Evolutionary conservation across 2,329 filamentous ascomycete species (phyloP), one percentile per base, ranked within the genome.

Genomic region (Verticillium longisporum): DNA sequence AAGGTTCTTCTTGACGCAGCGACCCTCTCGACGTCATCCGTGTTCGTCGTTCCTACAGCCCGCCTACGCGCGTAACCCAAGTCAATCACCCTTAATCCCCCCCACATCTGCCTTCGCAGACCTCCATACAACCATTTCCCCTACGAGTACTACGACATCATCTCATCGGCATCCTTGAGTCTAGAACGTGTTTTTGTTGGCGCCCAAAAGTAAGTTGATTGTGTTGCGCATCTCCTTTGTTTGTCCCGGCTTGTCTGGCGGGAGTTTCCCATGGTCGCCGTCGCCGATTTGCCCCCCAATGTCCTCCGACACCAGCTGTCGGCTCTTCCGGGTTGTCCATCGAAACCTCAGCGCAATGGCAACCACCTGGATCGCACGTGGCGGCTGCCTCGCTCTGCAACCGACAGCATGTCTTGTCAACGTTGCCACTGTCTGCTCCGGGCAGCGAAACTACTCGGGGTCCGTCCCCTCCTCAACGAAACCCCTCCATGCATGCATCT

Each of bases 191-290:
- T 67, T 64, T 75, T 79, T 79, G 73, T 75, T 76, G 78, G 78
- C 78, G 78, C 78, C 73, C 74, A 81, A 82, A 81, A 81, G 79
- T 82, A 73, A 81, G 79, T 81, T 15, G 36, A 50, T 26, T 18
- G 4, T 18, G n/a, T 21, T 18, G 15, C 7, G n/a, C 21, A 18
- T 50, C 45, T 50, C n/a, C 18, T 50, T 50, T 50, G 45, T 50
- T 13, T 21, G 6, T 11, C 18, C 45, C 21, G 45, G n/a, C 45
- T 18, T 50, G 63, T 60, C 36, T n/a, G 34, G 11, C 15, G 34
- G 36, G 34, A n/a, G 31, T 55, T 58, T 58, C 56, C 58, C 58
- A 58, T 55, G 50, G 55, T 61, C 41, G 60, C 61, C 55, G 15
- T 58, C 36, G 33, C 53, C 54, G 53, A 56, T n/a, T 10, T n/a